phyloP scores from a whole-genome alignment of 805 yeast genomes.

The Candida ascalaphidarum region DNA sequence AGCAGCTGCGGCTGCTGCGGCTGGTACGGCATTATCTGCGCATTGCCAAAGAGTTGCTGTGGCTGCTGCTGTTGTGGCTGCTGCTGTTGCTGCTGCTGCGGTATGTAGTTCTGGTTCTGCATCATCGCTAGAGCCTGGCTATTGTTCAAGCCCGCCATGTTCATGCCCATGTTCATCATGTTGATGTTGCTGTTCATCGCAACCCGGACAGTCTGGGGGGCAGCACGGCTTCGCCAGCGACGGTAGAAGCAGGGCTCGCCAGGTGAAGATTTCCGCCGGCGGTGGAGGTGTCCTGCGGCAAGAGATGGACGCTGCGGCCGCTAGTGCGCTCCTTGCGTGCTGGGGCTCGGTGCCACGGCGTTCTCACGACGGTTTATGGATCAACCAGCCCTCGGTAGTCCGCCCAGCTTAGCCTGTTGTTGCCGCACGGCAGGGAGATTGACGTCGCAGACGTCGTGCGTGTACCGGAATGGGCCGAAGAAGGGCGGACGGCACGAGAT shows the following conservation, averaged over 20 bases:
- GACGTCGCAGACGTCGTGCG: too few relatives aligned
- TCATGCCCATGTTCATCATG: constrained; percentile 5
- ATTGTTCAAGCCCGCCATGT: constrained; percentile 3
- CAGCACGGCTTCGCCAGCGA: not conserved
- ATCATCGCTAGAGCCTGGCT: constrained; percentile 4
- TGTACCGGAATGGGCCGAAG: too few relatives aligned
- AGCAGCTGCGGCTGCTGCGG: not conserved
- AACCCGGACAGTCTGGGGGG: not conserved
- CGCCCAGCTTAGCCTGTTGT: too few relatives aligned
- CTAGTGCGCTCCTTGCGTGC: too few relatives aligned
- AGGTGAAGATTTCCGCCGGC: not conserved
- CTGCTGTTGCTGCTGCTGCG: constrained; percentile 6
- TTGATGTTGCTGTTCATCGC: constrained; percentile 5
- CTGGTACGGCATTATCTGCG: not conserved
- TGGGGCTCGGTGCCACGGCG: too few relatives aligned
- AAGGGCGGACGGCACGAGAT: too few relatives aligned
- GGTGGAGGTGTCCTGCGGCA: not conserved
- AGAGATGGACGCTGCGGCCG: not conserved
- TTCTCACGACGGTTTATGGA: too few relatives aligned
- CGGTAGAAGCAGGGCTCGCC: not conserved
- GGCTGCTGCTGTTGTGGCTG: constrained; percentile 2
- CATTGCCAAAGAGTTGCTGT: constrained; percentile 1
- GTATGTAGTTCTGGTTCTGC: constrained; percentile 6
- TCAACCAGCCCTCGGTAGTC: too few relatives aligned
- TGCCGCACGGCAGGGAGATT: too few relatives aligned